phyloP scores from a whole-genome alignment of 129 eudicot species.

The Tanacetum coccineum region DNA sequence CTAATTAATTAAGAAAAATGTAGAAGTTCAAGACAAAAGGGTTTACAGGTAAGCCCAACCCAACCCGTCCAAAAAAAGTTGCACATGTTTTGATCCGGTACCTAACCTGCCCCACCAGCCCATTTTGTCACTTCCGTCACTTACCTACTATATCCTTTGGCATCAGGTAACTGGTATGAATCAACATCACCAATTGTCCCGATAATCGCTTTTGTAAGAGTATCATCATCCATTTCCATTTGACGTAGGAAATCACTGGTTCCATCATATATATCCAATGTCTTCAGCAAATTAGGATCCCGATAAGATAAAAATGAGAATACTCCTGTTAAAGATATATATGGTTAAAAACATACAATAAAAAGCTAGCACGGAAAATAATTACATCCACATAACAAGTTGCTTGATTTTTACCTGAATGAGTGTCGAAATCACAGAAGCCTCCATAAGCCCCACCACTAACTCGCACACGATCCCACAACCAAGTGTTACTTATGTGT shows the following conservation, averaged over 20 bases:
- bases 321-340: constrained; percentile 53
- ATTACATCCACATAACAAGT: neutral
- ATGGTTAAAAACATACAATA: constrained; percentile 21
- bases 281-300: constrained; percentile 95
- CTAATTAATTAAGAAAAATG: neutral
- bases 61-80: neutral
- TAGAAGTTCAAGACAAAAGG: neutral
- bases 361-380: neutral
- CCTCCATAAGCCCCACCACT: constrained; percentile 99
- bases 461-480: constrained; percentile 99
- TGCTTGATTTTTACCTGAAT: constrained; percentile 57
- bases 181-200: constrained; percentile 99
- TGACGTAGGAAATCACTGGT: constrained; percentile 69
- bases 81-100: neutral
- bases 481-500: constrained; percentile 80
- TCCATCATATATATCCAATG: constrained; percentile 89
- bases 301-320: constrained; percentile 92
- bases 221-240: constrained; percentile 85
- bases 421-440: constrained; percentile 90
- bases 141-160: constrained; percentile 98
- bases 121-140: neutral
- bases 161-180: constrained; percentile 92
- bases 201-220: constrained; percentile 92
- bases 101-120: neutral
- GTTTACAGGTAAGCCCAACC: neutral